Conservation (phyloP, 306 rosid genomes). For the Medicago truncatula region MtrunA17r5.0-ANR NC_053048.1:44988001-44988500, state of each 20-base stretch:
- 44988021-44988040: not conserved
- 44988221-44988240: not conserved
- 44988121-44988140: not conserved
- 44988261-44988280: not conserved
- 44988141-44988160: not conserved
- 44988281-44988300: too few species aligned
- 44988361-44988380: too few species aligned
- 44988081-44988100: not conserved
- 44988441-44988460: too few species aligned
- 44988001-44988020: slow-evolving; percentile 7
- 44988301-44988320: too few species aligned
- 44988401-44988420: too few species aligned
- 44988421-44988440: too few species aligned
- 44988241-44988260: not conserved
- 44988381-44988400: too few species aligned
- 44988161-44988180: not conserved
- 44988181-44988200: not conserved
- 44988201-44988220: not conserved
- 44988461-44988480: too few species aligned
- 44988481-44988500: too few species aligned
- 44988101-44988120: not conserved
- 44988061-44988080: not conserved
- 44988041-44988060: not conserved
- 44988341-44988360: too few species aligned
- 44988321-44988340: too few species aligned